Conservation (phyloP, 2,329 filamentous ascomycete genomes). For the Cladosporium colombiae region DNA sequence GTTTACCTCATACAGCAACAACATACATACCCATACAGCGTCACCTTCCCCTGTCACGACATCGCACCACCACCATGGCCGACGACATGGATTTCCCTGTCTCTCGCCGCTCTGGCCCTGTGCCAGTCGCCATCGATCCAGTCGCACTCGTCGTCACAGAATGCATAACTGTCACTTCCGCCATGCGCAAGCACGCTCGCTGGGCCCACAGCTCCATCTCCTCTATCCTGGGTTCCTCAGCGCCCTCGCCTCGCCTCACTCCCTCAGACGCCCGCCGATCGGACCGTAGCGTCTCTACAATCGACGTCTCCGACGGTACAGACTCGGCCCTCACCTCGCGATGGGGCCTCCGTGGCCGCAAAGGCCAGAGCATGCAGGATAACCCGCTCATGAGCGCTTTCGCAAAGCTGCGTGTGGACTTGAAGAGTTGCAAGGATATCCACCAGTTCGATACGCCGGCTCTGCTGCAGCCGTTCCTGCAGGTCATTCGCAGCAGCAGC, state of each 20-base stretch:
- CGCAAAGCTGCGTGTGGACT: conserved; percentile 81
- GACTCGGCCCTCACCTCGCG: conserved; percentile 66
- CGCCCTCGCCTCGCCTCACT: conserved; percentile 22
- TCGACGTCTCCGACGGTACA: conserved; percentile 35
- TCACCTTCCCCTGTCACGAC: neutral
- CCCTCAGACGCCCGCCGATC: conserved; percentile 23
- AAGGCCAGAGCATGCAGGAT: conserved; percentile 95
- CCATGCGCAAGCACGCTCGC: conserved; percentile 95
- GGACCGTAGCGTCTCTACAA: conserved; percentile 33
- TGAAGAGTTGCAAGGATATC: conserved; percentile 86
- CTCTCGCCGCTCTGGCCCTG: neutral
- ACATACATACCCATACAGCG: conserved; percentile 14
- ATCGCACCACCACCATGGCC: conserved; percentile 10
- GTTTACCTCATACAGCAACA: neutral
- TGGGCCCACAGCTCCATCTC: conserved; percentile 96
- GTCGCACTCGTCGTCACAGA: conserved; percentile 82
- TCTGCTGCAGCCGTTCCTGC: conserved; percentile 88
- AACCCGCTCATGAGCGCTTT: conserved; percentile 96
- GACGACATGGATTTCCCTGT: conserved; percentile 11
- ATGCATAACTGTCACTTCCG: conserved; percentile 97
- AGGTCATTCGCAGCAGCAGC: conserved; percentile 93
- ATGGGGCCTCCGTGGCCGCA: conserved; percentile 93
- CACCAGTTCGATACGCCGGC: conserved; percentile 84
- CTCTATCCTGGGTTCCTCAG: conserved; percentile 72
- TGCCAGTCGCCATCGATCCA: conserved; percentile 40